Base-by-base conservation (phyloP, 345 rosid genomes). In the Cochlearia excelsa region DNA sequence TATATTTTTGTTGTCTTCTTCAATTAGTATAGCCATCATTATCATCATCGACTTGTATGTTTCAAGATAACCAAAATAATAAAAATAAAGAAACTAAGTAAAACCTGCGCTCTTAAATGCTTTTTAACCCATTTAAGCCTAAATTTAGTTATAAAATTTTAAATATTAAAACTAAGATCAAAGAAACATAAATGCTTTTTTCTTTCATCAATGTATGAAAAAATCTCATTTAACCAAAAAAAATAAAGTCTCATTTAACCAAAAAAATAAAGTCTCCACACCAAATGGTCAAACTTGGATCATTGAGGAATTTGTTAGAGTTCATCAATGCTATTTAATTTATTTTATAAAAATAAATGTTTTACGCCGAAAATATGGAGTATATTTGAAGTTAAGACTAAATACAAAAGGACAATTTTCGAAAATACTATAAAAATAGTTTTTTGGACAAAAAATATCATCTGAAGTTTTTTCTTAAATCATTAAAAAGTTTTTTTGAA, bases 261-360 rank as follows among this genome's bases (percentile, higher is more conserved):
- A 16, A 16, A 48, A 54, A 54, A 68, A 68, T 61, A 51, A 33
- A 61, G 73, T 61, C 61, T 54, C 47, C 73, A 66, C 64, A 63
- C 69, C 69, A 50, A 70, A 56, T 56, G 47, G 74, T 70, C 74
- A 69, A 54, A 63, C 59, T 55, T 70, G 63, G 69, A 70, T 70
- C 63, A 62, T 69, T 69, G 74, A 69, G 58, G 55, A 55, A n/a
- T 30, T 43, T 37, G 64, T 42, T 63, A 54, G 43, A 56, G 2
- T 57, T 70, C 68, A 70, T 56, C 65, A 57, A 1, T 33, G 3
- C 35, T 33, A 33, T 0, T 33, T 33, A 2, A 33, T 33, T 33
- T 33, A 33, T 33, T 16, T 33, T 33, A 33, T 33, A 33, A 33
- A 2, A 3, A 3, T 33, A 33, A 5, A 2, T 33, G 35, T 2